A percentile compares a stretch with the other conserved stretches of the same genome.
Conservation (phyloP, 768 basidiomycete species). For the Amanita exitialis region DNA sequence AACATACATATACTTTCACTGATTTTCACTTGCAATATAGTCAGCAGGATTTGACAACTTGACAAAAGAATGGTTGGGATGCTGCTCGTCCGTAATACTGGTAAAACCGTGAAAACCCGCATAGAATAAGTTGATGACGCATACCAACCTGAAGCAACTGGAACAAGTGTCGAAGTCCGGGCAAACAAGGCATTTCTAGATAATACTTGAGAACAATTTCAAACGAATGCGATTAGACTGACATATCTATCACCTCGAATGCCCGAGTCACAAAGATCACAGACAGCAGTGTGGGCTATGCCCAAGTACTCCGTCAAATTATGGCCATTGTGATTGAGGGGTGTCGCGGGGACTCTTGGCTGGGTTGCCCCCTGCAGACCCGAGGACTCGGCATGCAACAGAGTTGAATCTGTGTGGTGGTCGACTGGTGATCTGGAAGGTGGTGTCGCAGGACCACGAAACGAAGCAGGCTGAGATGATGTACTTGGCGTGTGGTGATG, state of each 20-base stretch:
- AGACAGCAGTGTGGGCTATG: constrained; percentile 47
- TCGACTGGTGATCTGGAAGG: background rate
- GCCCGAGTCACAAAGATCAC: constrained; percentile 67
- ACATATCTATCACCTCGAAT: constrained; percentile 71
- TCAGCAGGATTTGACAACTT: constrained; percentile 44
- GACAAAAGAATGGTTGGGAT: constrained; percentile 70
- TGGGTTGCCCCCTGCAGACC: background rate
- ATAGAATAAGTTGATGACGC: background rate
- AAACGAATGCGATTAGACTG: constrained; percentile 17
- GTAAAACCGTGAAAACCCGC: background rate
- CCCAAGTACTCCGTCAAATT: background rate
- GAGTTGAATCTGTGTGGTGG: too few species aligned
- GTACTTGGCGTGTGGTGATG: too few species aligned
- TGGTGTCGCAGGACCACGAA: background rate
- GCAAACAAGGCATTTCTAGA: constrained; percentile 68
- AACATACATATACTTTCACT: background rate
- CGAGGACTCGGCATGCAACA: background rate
- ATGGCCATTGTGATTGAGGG: background rate
- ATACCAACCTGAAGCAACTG: constrained; percentile 50
- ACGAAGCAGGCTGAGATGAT: background rate
- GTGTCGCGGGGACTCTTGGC: background rate
- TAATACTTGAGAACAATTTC: background rate
- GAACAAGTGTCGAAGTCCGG: constrained; percentile 80
- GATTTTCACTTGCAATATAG: constrained; percentile 37
- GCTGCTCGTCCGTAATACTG: constrained; percentile 62